These are phyloP conservation scores for Xerocomus brunneocitrinus DNA, from an alignment of 768 basidiomycete species.

Conservation along the genomic window DNA sequence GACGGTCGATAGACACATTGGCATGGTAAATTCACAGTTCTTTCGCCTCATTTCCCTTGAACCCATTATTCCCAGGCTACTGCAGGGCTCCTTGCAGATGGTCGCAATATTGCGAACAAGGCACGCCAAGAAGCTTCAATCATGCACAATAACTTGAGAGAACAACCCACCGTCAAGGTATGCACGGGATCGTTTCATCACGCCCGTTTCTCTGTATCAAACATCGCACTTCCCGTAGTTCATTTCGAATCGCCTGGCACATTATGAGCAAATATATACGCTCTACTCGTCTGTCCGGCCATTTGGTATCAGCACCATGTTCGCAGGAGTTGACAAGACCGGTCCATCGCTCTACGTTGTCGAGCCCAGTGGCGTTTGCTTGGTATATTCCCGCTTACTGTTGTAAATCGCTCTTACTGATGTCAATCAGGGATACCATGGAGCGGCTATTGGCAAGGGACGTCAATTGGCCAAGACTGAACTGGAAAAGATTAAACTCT, in stretches of 20 bases:
- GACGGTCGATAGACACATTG: conserved; percentile 89
- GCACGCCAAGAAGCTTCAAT: conserved; percentile 80
- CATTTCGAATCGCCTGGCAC: conserved; percentile 72
- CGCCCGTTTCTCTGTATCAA: not conserved
- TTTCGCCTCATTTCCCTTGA: not conserved
- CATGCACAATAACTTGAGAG: conserved; percentile 67
- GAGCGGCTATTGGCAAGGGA: conserved; percentile 98
- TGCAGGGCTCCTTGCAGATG: conserved; percentile 90
- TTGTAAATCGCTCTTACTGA: not conserved
- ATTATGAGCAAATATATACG: conserved; percentile 94
- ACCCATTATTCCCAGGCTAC: conserved; percentile 58
- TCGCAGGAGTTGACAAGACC: conserved; percentile 83
- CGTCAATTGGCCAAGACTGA: conserved; percentile 97
- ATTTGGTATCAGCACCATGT: conserved; percentile 90
- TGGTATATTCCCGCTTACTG: conserved; percentile 45
- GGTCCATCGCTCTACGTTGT: conserved; percentile 86
- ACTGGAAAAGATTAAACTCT: conserved; percentile 89
- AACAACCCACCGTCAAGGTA: conserved; percentile 79
- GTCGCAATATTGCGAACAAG: conserved; percentile 78
- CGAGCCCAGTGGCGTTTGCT: conserved; percentile 92
- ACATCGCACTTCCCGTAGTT: conserved; percentile 31
- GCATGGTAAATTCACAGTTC: conserved; percentile 55
- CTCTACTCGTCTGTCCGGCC: conserved; percentile 97
- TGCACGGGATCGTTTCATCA: conserved; percentile 6
- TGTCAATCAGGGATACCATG: conserved; percentile 76